These are phyloP conservation scores for Phytopythium oedochilum DNA, from an alignment of 352 stramenopile species.

Conservation along the genomic window DNA sequence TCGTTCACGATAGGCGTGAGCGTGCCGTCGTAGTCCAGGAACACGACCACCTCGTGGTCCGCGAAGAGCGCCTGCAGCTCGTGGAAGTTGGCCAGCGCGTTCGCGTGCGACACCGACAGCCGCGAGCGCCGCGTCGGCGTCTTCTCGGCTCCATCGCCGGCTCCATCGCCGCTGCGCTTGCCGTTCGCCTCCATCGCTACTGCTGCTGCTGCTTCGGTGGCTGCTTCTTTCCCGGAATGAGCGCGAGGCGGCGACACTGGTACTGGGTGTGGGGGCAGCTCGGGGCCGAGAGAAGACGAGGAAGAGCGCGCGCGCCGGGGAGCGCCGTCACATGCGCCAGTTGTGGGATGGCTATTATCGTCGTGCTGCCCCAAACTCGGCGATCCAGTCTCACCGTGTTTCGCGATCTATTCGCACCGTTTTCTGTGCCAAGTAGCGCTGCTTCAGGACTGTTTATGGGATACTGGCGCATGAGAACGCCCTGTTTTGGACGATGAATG, in stretches of 20 bases:
- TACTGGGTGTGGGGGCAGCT: too few species aligned
- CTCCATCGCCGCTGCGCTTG: not conserved
- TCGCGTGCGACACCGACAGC: conserved; percentile 69
- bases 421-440: too few species aligned
- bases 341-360: not conserved
- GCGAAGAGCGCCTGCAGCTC: conserved; percentile 44
- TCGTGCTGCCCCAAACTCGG: not conserved
- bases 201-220: not conserved
- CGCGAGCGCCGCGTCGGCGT: conserved; percentile 17
- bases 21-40: conserved; percentile 89
- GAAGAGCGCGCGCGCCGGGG: not conserved
- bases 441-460: too few species aligned
- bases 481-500: too few species aligned
- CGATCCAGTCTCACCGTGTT: too few species aligned
- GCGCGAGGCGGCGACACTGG: too few species aligned
- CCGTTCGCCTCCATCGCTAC: not conserved
- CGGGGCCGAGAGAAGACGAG: too few species aligned
- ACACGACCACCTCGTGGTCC: conserved; percentile 68
- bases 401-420: too few species aligned
- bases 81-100: conserved; percentile 70
- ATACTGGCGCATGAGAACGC: too few species aligned
- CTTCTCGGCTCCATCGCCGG: conserved; percentile 4
- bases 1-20: conserved; percentile 90
- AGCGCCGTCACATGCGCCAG: not conserved
- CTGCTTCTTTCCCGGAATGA: not conserved